Conservation (phyloP, 352 stramenopile species). For the Phytophthora fragariae region DNA sequence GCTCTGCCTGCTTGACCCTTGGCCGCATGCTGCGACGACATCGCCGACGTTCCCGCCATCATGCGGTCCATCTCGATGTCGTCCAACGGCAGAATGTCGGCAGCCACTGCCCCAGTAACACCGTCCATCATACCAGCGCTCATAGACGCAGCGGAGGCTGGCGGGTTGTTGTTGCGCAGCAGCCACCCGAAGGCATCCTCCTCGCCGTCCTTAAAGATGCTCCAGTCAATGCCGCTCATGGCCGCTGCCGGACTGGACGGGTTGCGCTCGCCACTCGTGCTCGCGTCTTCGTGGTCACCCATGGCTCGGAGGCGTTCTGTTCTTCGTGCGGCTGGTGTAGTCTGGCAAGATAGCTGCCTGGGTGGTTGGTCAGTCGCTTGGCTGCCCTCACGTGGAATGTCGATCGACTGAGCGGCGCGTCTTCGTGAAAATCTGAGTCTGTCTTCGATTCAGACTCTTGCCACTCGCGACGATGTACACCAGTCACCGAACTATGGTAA, state of each 20-base stretch:
- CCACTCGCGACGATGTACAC: conserved; percentile 23
- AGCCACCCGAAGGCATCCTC: conserved; percentile 71
- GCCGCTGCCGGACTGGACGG: conserved; percentile 18
- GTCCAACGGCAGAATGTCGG: conserved; percentile 47
- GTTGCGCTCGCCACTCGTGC: conserved; percentile 11
- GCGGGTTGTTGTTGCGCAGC: conserved; percentile 43
- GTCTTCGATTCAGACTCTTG: conserved; percentile 18
- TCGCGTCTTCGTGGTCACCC: conserved; percentile 27
- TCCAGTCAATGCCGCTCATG: conserved; percentile 72
- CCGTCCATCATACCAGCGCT: background rate
- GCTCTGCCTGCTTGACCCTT: conserved; percentile 3
- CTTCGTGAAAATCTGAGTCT: conserved; percentile 28
- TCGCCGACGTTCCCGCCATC: conserved; percentile 18
- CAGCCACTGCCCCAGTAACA: conserved; percentile 4
- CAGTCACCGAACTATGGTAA: conserved; percentile 3
- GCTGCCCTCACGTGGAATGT: background rate
- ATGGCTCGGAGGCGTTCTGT: conserved; percentile 6
- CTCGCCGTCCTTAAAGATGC: conserved; percentile 72
- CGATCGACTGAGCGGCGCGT: conserved; percentile 4
- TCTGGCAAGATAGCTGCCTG: background rate
- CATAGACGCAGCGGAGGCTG: background rate
- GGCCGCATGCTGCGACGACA: conserved; percentile 9
- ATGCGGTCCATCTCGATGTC: conserved; percentile 48
- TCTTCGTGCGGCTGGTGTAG: background rate
- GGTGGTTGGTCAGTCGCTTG: background rate